Evolutionary conservation across 805 yeast genomes (phyloP), one percentile per base, ranked within the genome.

Genomic region (Tetrapisispora taiwanensis): DNA sequence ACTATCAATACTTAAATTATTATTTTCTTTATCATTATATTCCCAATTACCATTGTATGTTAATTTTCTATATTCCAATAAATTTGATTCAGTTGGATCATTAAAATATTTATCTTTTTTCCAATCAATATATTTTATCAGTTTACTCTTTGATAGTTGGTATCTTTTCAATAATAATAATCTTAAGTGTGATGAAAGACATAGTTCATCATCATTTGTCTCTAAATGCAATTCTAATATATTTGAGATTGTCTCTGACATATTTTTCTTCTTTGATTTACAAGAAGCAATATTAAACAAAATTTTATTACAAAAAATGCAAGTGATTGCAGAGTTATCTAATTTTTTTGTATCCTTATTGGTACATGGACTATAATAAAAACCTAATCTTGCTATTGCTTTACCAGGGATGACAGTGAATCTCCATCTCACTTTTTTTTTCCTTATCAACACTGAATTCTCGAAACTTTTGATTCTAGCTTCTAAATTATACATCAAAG

Each of bases 381-480:
- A 61, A 4, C 66, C 66, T 17, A 56, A 33, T 24, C 46, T 46
- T 7, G 65, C 59, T 46, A 61, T 43, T 8, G 52, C 47, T 32
- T 53, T 47, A 9, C 49, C 45, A 3, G 65, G 62, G n/a, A 61
- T 58, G 10, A 57, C 58, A 17, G 51, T 54, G 28, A 53, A 57
- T 33, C 63, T 53, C 66, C 66, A 61, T 46, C 54, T 50, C 20
- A 46, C 52, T 37, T 50, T 49, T 42, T 54, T 58, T 9, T 52
- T 56, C 27, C 50, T 46, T 8, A 52, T 44, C 12, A 43, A 39
- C 7, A 41, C 39, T 3, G 53, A 49, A 13, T 42, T 49, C 27
- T 45, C 45, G 30, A 54, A 54, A 26, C 52, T 48, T 30, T 37
- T 24, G 7, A 44, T 39, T 31, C 43, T n/a, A 6, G 31, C 22